A percentile compares a stretch with the other conserved stretches of the same genome.
Evolutionary conservation across 805 yeast genomes (phyloP).

Genomic region (Yamadazyma paraphyllophila): DNA sequence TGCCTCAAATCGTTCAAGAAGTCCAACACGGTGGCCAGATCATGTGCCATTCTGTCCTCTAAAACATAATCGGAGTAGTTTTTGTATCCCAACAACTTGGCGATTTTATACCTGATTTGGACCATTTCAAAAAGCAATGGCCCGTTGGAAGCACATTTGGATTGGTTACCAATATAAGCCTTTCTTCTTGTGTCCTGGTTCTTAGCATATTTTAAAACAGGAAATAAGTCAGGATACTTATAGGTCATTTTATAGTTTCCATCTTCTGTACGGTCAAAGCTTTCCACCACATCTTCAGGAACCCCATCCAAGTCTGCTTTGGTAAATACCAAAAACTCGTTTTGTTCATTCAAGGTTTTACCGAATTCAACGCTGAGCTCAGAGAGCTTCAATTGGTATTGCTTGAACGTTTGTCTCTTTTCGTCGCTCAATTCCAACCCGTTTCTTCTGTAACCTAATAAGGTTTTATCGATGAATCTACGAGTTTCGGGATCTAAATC

Average conservation of each 20-base stretch:
- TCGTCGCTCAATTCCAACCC: conserved; percentile 65
- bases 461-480: conserved; percentile 55
- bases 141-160: conserved; percentile 64
- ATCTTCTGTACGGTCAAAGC: conserved; percentile 50
- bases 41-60: conserved; percentile 81
- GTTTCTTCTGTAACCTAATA: conserved; percentile 57
- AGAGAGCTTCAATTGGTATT: conserved; percentile 59
- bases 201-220: conserved; percentile 72
- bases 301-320: conserved; percentile 70
- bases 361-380: conserved; percentile 54
- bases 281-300: conserved; percentile 60
- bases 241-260: conserved; percentile 60
- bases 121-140: conserved; percentile 59
- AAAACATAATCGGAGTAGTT: conserved; percentile 68
- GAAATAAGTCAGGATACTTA: conserved; percentile 78
- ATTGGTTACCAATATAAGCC: conserved; percentile 67
- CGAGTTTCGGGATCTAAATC: conserved; percentile 51
- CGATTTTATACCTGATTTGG: conserved; percentile 58
- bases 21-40: conserved; percentile 52
- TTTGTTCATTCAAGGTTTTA: conserved; percentile 70
- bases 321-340: conserved; percentile 58
- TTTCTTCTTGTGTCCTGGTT: conserved; percentile 60
- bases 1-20: conserved; percentile 62
- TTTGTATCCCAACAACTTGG: conserved; percentile 62
- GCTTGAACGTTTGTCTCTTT: conserved; percentile 54